Evolutionary conservation across 1,139 yeast genomes (phyloP).

Genomic region (Kurtzmaniella quercitrusa): DNA sequence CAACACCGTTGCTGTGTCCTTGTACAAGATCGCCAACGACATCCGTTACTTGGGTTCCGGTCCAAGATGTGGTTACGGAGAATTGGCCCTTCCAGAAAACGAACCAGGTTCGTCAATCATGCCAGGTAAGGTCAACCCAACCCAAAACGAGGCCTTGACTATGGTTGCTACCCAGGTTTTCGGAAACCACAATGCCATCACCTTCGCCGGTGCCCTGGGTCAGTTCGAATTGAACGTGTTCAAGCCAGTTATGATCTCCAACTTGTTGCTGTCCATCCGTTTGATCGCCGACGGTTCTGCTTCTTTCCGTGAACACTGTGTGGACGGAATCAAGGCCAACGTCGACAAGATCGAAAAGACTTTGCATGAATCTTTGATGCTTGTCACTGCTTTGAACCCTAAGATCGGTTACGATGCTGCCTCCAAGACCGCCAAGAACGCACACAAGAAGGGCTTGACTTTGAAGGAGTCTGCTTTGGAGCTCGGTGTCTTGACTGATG

Average conservation of each 20-base stretch:
- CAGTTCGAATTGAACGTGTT: conserved; percentile 97
- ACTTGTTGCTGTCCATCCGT: conserved; percentile 82
- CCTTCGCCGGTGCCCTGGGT: conserved; percentile 97
- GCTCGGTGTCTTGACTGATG: conserved; percentile 73
- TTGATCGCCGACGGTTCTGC: conserved; percentile 82
- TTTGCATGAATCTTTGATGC: conserved; percentile 92
- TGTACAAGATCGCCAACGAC: conserved; percentile 95
- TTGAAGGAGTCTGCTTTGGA: conserved; percentile 92
- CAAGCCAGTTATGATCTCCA: conserved; percentile 93
- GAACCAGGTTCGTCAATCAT: conserved; percentile 99
- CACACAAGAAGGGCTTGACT: conserved; percentile 96
- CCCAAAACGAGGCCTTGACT: conserved; percentile 97
- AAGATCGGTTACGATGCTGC: conserved; percentile 98
- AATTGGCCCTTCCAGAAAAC: conserved; percentile 90
- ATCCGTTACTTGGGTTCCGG: conserved; percentile 98
- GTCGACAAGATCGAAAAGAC: conserved; percentile 79
- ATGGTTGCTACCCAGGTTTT: conserved; percentile 98
- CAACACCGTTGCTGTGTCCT: conserved; percentile 89
- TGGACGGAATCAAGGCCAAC: conserved; percentile 90
- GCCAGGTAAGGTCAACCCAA: conserved; percentile 99
- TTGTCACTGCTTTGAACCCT: conserved; percentile 97
- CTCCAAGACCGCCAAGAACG: conserved; percentile 96
- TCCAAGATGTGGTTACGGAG: conserved; percentile 99
- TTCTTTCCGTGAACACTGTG: conserved; percentile 92
- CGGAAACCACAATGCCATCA: conserved; percentile 93